phyloP scores from a whole-genome alignment of 345 rosid species.

The Sisymbrium irio region DNA sequence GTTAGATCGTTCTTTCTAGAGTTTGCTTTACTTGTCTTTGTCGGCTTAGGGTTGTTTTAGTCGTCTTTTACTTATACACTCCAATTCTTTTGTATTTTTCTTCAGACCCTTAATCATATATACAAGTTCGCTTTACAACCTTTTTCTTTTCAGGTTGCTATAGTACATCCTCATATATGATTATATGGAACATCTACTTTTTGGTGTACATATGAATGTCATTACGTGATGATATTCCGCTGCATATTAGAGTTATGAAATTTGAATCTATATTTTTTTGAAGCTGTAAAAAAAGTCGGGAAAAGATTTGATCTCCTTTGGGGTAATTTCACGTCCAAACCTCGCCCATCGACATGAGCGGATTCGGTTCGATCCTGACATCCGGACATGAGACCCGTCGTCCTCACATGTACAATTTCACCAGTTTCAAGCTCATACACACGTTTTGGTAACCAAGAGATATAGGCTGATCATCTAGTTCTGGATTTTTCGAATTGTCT shows the following conservation, averaged over 20 bases:
- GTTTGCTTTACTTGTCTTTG: conserved; percentile 22
- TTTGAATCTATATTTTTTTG: not conserved
- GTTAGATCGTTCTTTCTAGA: conserved; percentile 21
- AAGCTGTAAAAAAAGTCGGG: not conserved
- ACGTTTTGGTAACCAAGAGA: too few species aligned
- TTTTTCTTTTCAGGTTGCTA: not conserved
- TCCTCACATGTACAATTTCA: too few species aligned
- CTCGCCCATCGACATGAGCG: not conserved
- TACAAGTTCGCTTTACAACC: conserved; percentile 20
- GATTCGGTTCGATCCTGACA: not conserved
- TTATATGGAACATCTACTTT: not conserved
- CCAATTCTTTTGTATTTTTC: conserved; percentile 33
- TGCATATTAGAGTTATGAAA: not conserved
- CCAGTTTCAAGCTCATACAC: too few species aligned
- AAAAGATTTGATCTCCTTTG: not conserved
- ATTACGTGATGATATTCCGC: not conserved
- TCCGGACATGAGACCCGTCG: not conserved
- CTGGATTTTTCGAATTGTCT: not conserved
- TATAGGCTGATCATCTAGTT: not conserved
- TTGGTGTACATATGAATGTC: not conserved
- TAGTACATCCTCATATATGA: not conserved
- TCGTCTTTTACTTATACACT: conserved; percentile 4
- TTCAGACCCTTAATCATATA: conserved; percentile 17
- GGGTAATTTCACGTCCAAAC: not conserved
- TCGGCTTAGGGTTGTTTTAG: conserved; percentile 30